Conservation (phyloP, 345 rosid species). For the Salix exigua region DNA sequence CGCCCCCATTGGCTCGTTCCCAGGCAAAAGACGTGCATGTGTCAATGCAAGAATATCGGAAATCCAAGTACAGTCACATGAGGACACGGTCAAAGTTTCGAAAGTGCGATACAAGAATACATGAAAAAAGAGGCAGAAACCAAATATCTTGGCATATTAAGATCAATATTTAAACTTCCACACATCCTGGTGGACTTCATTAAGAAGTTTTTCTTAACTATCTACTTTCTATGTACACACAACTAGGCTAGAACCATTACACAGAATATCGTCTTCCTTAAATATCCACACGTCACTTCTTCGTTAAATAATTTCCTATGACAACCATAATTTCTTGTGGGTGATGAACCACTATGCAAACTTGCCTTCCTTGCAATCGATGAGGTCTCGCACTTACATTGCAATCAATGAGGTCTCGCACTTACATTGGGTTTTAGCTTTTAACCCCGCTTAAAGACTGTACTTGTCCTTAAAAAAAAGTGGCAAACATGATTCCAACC, state of each 20-base stretch:
- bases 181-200: neutral
- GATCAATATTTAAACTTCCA: neutral
- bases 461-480: neutral
- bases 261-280: neutral
- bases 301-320: neutral
- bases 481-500: neutral
- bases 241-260: neutral
- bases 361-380: conserved; percentile 3
- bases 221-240: neutral
- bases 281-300: neutral
- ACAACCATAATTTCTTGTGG: neutral
- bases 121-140: neutral
- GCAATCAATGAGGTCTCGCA: neutral
- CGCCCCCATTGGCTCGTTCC: neutral
- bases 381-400: neutral
- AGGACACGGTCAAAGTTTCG: neutral
- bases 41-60: neutral
- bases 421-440: neutral
- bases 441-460: neutral
- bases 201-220: neutral
- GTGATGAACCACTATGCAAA: neutral
- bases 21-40: neutral
- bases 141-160: neutral
- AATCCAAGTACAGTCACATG: neutral
- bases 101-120: neutral